Percentiles rank a stretch among this genome's conserved stretches.
Conservation (phyloP, 805 yeast species). For the Candida maesae region DNA sequence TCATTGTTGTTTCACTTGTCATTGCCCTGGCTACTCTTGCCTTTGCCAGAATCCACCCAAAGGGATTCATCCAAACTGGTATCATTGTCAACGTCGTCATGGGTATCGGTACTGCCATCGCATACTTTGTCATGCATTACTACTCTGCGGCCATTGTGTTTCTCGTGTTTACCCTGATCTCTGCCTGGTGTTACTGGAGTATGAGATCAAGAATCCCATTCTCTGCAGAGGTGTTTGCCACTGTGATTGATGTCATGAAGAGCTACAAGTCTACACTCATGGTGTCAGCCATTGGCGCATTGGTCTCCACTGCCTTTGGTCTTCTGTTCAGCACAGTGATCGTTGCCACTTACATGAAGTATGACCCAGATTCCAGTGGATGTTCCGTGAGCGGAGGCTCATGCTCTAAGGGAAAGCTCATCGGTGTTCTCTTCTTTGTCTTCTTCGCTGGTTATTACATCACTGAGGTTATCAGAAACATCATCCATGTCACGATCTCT, state of each 20-base stretch:
- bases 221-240: constrained; percentile 63
- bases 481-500: constrained; percentile 75
- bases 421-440: constrained; percentile 67
- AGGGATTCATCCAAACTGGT: constrained; percentile 63
- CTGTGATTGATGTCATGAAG: constrained; percentile 75
- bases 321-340: constrained; percentile 63
- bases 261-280: constrained; percentile 65
- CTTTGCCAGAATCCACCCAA: constrained; percentile 63
- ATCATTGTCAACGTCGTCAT: constrained; percentile 61
- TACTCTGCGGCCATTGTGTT: constrained; percentile 81
- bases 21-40: constrained; percentile 53
- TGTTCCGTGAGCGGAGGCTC: constrained; percentile 50
- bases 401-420: constrained; percentile 55
- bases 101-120: constrained; percentile 74
- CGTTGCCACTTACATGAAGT: constrained; percentile 75
- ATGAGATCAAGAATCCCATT: constrained; percentile 70
- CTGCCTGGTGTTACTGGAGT: constrained; percentile 70
- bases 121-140: constrained; percentile 61
- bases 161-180: constrained; percentile 56
- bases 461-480: constrained; percentile 76
- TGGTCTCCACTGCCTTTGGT: constrained; percentile 59
- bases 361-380: constrained; percentile 53
- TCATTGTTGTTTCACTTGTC: constrained; percentile 55
- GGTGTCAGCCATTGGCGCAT: constrained; percentile 56
- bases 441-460: constrained; percentile 82